Percentiles rank a stretch among this genome's conserved stretches.
Evolutionary conservation across 2,329 filamentous ascomycete species (phyloP).

Genomic region (Fusarium ambrosium): DNA sequence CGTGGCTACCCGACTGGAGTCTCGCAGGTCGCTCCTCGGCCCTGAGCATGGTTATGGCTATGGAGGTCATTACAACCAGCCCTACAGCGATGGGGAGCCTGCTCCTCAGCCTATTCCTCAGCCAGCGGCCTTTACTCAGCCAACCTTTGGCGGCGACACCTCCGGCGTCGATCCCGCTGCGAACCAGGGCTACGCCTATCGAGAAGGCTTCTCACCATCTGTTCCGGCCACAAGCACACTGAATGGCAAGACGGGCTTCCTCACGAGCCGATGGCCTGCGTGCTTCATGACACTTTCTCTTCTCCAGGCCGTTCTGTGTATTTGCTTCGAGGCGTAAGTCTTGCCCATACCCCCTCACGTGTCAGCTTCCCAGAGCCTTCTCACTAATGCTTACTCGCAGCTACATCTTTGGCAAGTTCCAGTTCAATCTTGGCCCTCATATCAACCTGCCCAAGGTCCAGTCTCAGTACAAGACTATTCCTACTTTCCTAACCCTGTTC

Average conservation of each 20-base stretch:
- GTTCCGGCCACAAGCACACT: conserved; percentile 50
- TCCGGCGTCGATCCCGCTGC: conserved; percentile 48
- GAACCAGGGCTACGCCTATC: conserved; percentile 55
- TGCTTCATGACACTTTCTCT: conserved; percentile 81
- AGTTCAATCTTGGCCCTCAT: conserved; percentile 67
- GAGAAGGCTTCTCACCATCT: conserved; percentile 54
- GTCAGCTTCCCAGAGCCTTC: neutral
- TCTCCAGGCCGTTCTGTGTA: conserved; percentile 82
- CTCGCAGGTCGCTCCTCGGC: conserved; percentile 57
- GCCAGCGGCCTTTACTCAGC: conserved; percentile 45
- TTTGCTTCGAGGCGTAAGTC: conserved; percentile 88
- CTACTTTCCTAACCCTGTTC: conserved; percentile 95
- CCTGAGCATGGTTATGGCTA: conserved; percentile 56
- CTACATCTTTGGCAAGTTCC: conserved; percentile 92
- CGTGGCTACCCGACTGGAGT: conserved; percentile 58
- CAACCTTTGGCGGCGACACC: conserved; percentile 49
- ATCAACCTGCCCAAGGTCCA: conserved; percentile 56
- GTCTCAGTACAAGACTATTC: conserved; percentile 79
- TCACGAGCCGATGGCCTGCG: conserved; percentile 90
- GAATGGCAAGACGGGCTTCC: conserved; percentile 72
- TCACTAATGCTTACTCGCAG: conserved; percentile 59
- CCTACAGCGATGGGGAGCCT: conserved; percentile 47
- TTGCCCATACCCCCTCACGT: neutral
- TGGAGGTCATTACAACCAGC: conserved; percentile 51
- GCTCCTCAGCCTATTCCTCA: conserved; percentile 40